Conservation (phyloP, 805 yeast genomes). For the Vanderwaltozyma polyspora region DNA sequence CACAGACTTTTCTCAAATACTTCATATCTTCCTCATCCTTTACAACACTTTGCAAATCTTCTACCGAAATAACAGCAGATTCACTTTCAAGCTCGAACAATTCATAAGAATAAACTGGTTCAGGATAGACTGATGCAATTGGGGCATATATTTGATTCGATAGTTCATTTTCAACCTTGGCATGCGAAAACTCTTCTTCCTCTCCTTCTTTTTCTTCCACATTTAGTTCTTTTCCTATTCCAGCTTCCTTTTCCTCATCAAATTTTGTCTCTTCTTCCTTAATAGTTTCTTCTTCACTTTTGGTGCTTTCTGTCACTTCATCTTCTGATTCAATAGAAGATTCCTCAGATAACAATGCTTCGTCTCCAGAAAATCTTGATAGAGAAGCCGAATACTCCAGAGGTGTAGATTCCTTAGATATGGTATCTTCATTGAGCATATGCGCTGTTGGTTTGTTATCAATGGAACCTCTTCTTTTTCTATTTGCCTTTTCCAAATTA, state of each 20-base stretch:
- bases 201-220: neutral
- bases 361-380: conserved; percentile 8
- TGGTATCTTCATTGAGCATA: conserved; percentile 20
- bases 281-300: neutral
- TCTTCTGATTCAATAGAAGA: conserved; percentile 10
- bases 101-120: conserved; percentile 43
- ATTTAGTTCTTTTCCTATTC: too few relatives aligned
- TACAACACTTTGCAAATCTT: conserved; percentile 40
- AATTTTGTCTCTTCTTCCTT: neutral
- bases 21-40: conserved; percentile 68
- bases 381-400: conserved; percentile 1
- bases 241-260: neutral
- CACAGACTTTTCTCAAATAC: conserved; percentile 35
- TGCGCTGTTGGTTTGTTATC: conserved; percentile 22
- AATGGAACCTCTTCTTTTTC: conserved; percentile 4
- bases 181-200: neutral
- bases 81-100: conserved; percentile 2
- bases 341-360: conserved; percentile 7
- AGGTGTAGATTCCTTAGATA: conserved; percentile 16
- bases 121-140: conserved; percentile 34
- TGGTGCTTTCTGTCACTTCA: neutral
- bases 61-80: conserved; percentile 22
- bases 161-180: neutral
- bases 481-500: conserved; percentile 6
- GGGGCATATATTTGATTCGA: conserved; percentile 36